These are phyloP conservation scores for Chytriomyces confervae DNA, from an alignment of 192 early-diverging fungal genomes.

Conservation along the genomic window DNA sequence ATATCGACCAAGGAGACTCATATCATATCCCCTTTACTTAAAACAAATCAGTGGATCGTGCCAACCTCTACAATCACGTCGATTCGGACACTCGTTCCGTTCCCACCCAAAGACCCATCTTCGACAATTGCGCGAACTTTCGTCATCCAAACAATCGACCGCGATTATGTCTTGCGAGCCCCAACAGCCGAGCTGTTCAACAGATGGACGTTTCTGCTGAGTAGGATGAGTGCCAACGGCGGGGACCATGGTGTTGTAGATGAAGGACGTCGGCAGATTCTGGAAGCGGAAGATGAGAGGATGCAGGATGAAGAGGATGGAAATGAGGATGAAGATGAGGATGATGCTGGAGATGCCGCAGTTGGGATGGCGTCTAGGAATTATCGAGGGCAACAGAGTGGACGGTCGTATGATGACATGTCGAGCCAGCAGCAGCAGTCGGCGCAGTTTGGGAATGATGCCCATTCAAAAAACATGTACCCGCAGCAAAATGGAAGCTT, in stretches of 20 bases:
- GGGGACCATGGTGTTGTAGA: background rate
- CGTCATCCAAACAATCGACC: slow-evolving; percentile 39
- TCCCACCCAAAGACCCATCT: slow-evolving; percentile 32
- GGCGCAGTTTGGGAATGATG: no score
- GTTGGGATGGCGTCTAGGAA: background rate
- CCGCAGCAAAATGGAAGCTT: background rate
- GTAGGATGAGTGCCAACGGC: slow-evolving; percentile 27
- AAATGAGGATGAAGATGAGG: background rate
- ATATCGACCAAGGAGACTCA: background rate
- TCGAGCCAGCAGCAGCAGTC: background rate
- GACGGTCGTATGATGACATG: background rate
- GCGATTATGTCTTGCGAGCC: slow-evolving; percentile 49
- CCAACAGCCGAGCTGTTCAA: slow-evolving; percentile 36
- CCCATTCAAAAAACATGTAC: no score
- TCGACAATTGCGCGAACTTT: slow-evolving; percentile 43
- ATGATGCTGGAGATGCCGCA: background rate
- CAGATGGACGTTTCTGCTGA: slow-evolving; percentile 49
- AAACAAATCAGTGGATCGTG: slow-evolving; percentile 45
- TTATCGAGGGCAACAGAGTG: background rate
- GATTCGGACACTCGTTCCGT: slow-evolving; percentile 33
- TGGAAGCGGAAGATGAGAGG: background rate
- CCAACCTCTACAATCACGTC: slow-evolving; percentile 38
- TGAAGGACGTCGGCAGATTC: background rate
- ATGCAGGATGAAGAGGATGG: background rate
- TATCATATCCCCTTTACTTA: background rate